Evolutionary conservation across 768 basidiomycete genomes (phyloP).

Genomic region (Suillus bovinus): DNA sequence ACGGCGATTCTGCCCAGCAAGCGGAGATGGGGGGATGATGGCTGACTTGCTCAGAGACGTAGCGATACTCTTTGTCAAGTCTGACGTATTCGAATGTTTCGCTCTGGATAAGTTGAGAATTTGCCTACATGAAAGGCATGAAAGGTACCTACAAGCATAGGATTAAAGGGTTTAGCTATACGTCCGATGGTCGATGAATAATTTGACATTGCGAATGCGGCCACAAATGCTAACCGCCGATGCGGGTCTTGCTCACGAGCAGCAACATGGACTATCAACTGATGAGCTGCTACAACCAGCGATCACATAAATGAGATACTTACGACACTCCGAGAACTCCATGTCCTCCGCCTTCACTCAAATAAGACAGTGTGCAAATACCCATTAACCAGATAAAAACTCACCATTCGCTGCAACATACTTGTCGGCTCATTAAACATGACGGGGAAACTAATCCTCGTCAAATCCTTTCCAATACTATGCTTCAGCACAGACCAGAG

Average conservation of each 20-base stretch:
- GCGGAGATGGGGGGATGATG: constrained; percentile 97
- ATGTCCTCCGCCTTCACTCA: constrained; percentile 80
- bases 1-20: constrained; percentile 89
- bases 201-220: constrained; percentile 97
- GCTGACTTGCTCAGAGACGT: constrained; percentile 94
- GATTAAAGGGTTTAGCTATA: constrained; percentile 97
- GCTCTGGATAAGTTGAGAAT: constrained; percentile 43
- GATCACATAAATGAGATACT: constrained; percentile 33
- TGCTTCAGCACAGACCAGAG: constrained; percentile 95
- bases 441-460: constrained; percentile 93
- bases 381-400: constrained; percentile 17
- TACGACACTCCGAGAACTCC: constrained; percentile 93
- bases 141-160: constrained; percentile 70
- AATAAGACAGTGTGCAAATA: constrained; percentile 8
- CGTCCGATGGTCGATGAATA: constrained; percentile 95
- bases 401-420: constrained; percentile 93
- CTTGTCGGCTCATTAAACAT: constrained; percentile 94
- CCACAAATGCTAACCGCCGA: constrained; percentile 86
- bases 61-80: constrained; percentile 86
- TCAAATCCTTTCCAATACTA: constrained; percentile 95
- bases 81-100: constrained; percentile 96
- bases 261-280: constrained; percentile 75
- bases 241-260: constrained; percentile 73
- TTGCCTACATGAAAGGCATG: neutral
- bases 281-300: constrained; percentile 11